These are phyloP conservation scores for Coccinonectria pachysandricola DNA, from an alignment of 2,329 filamentous ascomycete species.

Conservation along the genomic window DNA sequence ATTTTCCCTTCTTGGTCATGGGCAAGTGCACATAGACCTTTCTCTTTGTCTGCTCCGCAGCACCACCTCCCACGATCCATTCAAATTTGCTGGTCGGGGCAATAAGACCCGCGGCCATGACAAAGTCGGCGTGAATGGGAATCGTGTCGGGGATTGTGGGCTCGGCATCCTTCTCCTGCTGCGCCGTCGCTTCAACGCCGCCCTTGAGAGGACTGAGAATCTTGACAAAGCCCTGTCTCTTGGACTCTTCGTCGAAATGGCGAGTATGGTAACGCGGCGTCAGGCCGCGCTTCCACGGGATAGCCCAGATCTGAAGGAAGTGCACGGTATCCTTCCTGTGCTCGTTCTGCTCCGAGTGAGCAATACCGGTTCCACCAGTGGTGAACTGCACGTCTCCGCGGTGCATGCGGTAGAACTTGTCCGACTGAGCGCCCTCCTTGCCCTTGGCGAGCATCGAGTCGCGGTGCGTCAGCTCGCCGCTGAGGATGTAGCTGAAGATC, in stretches of 20 bases:
- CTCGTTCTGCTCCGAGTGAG: slow-evolving; percentile 77
- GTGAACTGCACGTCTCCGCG: slow-evolving; percentile 85
- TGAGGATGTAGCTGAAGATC: slow-evolving; percentile 83
- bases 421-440: slow-evolving; percentile 45
- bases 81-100: slow-evolving; percentile 53
- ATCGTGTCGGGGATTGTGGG: slow-evolving; percentile 58
- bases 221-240: slow-evolving; percentile 58
- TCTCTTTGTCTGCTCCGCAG: slow-evolving; percentile 41
- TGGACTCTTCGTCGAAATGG: slow-evolving; percentile 61
- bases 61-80: slow-evolving; percentile 59
- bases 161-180: slow-evolving; percentile 54
- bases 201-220: slow-evolving; percentile 68
- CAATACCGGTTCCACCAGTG: slow-evolving; percentile 70
- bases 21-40: slow-evolving; percentile 76
- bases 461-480: slow-evolving; percentile 76
- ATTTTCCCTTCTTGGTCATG: slow-evolving; percentile 67
- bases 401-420: slow-evolving; percentile 60
- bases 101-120: slow-evolving; percentile 71
- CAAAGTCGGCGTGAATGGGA: slow-evolving; percentile 73
- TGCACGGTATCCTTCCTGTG: slow-evolving; percentile 61
- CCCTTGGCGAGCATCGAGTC: slow-evolving; percentile 73
- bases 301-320: slow-evolving; percentile 82
- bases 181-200: slow-evolving; percentile 48
- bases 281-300: slow-evolving; percentile 65
- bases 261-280: slow-evolving; percentile 67